Evolutionary conservation across 1,284 basidiomycete genomes (phyloP).

Genomic region (Ceratobasidium sp.): DNA sequence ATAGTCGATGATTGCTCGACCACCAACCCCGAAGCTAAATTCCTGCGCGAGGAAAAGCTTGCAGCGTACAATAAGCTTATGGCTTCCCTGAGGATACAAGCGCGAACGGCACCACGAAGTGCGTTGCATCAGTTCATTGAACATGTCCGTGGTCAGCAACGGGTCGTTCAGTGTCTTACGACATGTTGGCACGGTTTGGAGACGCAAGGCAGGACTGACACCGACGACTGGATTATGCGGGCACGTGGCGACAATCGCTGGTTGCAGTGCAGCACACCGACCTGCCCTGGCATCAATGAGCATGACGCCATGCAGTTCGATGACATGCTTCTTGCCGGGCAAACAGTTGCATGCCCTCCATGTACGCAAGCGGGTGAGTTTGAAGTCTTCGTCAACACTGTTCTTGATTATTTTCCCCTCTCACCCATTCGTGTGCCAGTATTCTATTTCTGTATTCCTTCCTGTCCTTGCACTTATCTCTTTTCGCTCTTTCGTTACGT

Average conservation of each 20-base stretch:
- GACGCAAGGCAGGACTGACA: neutral
- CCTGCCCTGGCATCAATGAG: neutral
- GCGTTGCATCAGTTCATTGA: neutral
- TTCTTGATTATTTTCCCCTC: neutral
- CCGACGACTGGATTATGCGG: neutral
- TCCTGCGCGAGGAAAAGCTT: neutral
- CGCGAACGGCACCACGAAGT: neutral
- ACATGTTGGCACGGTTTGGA: constrained; percentile 2
- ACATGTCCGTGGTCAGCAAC: neutral
- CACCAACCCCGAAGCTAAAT: neutral
- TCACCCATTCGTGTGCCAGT: too few species aligned
- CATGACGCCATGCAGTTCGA: neutral
- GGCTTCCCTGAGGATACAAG: neutral
- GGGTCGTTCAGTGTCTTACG: neutral
- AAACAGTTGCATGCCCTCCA: neutral
- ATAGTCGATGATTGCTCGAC: neutral
- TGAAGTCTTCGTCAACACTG: too few species aligned
- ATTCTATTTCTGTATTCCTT: too few species aligned
- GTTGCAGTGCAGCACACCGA: neutral
- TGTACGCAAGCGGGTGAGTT: neutral
- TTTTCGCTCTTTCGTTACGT: too few species aligned
- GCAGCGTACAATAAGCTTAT: neutral
- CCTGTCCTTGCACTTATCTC: too few species aligned
- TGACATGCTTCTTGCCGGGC: neutral
- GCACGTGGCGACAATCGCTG: neutral